These are phyloP conservation scores for Lodderomyces parapsilosis DNA, from an alignment of 1,139 yeast species.

Conservation along the genomic window DNA sequence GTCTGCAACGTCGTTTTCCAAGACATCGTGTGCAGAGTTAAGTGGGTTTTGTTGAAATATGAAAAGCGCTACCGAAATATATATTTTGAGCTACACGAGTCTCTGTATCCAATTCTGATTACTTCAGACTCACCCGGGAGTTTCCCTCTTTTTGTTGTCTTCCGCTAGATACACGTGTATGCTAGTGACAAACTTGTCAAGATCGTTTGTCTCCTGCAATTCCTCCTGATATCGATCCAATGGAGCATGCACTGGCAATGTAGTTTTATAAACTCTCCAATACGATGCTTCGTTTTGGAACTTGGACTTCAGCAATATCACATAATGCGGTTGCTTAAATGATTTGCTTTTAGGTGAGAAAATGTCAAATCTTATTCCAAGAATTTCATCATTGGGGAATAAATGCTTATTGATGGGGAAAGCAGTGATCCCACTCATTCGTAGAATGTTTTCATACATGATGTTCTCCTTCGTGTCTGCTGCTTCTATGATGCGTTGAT, in stretches of 20 bases:
- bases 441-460: slow-evolving; percentile 35
- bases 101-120: no score
- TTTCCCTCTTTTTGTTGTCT: neutral
- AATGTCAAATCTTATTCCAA: slow-evolving; percentile 42
- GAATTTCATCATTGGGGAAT: slow-evolving; percentile 17
- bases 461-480: slow-evolving; percentile 31
- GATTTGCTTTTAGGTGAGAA: slow-evolving; percentile 20
- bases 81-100: neutral
- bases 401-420: slow-evolving; percentile 34
- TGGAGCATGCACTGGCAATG: slow-evolving; percentile 35
- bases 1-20: slow-evolving; percentile 17
- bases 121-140: no score
- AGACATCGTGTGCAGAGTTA: neutral
- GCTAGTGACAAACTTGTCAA: neutral
- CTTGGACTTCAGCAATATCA: slow-evolving; percentile 26
- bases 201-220: neutral
- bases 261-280: slow-evolving; percentile 38
- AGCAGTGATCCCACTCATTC: slow-evolving; percentile 43
- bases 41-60: neutral
- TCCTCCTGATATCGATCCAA: slow-evolving; percentile 12
- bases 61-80: slow-evolving; percentile 1
- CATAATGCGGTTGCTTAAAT: slow-evolving; percentile 37
- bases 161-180: neutral
- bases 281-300: slow-evolving; percentile 14
- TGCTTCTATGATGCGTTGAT: slow-evolving; percentile 9